A percentile compares a stretch with the other conserved stretches of the same genome.
Evolutionary conservation across 1,139 yeast species (phyloP).

Genomic region (Sugiyamaella neomexicana): DNA sequence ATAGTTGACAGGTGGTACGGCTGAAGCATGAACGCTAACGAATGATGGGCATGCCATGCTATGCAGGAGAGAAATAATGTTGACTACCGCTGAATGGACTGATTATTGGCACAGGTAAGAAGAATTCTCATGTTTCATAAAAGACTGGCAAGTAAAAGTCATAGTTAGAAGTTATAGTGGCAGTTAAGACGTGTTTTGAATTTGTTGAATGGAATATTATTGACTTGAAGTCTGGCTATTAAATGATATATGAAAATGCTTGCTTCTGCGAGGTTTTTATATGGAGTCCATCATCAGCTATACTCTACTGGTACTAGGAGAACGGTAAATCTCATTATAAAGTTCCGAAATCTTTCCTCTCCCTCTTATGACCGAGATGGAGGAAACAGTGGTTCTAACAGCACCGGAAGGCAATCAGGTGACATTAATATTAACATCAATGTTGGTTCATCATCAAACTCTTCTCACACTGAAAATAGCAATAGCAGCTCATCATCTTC

Average conservation of each 20-base stretch:
- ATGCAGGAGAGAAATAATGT: no score
- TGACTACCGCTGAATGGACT: no score
- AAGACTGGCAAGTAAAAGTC: no score
- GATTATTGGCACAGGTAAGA: no score
- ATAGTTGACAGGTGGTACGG: no score
- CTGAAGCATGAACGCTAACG: no score
- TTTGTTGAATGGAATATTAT: neutral
- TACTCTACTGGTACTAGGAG: neutral
- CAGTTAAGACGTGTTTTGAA: no score
- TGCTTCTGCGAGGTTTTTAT: neutral
- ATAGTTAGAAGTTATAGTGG: no score
- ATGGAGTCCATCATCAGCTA: neutral
- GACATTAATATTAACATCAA: neutral
- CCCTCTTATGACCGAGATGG: constrained; percentile 7
- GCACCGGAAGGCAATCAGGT: neutral
- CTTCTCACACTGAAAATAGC: neutral
- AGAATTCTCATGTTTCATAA: no score
- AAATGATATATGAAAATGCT: neutral
- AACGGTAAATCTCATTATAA: neutral
- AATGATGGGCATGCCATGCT: no score
- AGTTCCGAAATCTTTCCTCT: neutral
- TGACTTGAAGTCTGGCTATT: neutral
- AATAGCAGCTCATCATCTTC: neutral
- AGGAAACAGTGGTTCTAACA: neutral
- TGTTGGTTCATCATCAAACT: constrained; percentile 5